Evolutionary conservation across 1,284 basidiomycete genomes (phyloP), one percentile per base, ranked within the genome.

Genomic region (Sporisorium sorghi): DNA sequence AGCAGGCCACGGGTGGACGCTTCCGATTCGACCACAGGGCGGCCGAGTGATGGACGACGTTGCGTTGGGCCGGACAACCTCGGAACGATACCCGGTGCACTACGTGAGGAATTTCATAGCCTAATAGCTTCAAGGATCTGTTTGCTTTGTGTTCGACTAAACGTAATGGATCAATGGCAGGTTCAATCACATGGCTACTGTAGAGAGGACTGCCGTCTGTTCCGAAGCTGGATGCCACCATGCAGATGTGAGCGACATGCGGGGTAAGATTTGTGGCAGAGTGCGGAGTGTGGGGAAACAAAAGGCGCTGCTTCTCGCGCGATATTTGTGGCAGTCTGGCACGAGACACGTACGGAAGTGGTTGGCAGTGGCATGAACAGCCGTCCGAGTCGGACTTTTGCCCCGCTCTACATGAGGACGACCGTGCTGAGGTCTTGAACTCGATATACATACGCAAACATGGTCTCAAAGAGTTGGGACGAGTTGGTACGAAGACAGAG

Each of bases 1-100:
- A 71, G 51, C 59, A 75, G 26, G 73, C 73, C 11, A 75, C 68
- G 35, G 63, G 56, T 2, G 58, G 66, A 40, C 58, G 65, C 7
- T 73, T 73, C 43, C 46, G 59, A 7, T 72, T 72, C 32, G 63
- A 58, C 14, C 32, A n/a, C n/a, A n/a, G 47, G 11, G 6, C 53
- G 53, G 39, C 54, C 65, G 54, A 57, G 28, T 55, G 50, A 53
- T 30, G 23, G 32, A 14, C 21, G 32, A n/a, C 17, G 19, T 21
- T 21, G 17, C 7, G 14, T 26, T 28, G 26, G 46, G 46, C 46
- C 46, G 28, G 26, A 47, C 26, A 30, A 28, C 46, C n/a, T n/a
- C n/a, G n/a, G n/a, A n/a, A n/a, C n/a, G n/a, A n/a, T n/a, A n/a
- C n/a, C n/a, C n/a, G 33, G 3, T 35, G 11, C 6, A 32, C 6